Conservation (phyloP, 2,329 filamentous ascomycete species). For the Colletotrichum acutatum region DNA sequence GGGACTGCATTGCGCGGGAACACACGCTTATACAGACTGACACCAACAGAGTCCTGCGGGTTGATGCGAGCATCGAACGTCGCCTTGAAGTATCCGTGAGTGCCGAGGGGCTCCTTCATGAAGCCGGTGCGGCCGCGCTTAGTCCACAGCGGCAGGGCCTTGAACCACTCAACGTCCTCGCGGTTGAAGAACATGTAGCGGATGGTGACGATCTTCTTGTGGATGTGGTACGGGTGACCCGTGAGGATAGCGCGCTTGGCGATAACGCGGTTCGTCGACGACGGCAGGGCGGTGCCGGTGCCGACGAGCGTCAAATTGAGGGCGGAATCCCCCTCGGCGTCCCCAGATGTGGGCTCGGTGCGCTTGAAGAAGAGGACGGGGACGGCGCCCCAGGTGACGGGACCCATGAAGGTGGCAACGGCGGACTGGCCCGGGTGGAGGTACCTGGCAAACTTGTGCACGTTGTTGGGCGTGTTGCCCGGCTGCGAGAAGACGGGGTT, state of each 20-base stretch:
- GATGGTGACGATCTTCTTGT: constrained; percentile 96
- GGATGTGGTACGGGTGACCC: constrained; percentile 97
- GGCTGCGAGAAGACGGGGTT: constrained; percentile 90
- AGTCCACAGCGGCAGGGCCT: constrained; percentile 95
- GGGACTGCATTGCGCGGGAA: constrained; percentile 77
- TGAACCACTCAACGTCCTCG: constrained; percentile 97
- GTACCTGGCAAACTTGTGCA: constrained; percentile 96
- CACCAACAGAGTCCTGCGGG: constrained; percentile 91
- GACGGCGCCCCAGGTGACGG: constrained; percentile 92
- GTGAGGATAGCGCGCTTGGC: constrained; percentile 95
- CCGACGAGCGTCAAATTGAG: constrained; percentile 77
- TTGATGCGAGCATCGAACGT: constrained; percentile 97
- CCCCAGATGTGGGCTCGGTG: constrained; percentile 50
- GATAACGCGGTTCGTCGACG: constrained; percentile 81
- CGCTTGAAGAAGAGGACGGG: constrained; percentile 89
- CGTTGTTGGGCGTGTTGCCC: constrained; percentile 94
- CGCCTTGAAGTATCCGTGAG: constrained; percentile 99
- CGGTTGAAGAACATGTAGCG: constrained; percentile 99
- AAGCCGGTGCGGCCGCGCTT: constrained; percentile 87
- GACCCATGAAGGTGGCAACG: constrained; percentile 89
- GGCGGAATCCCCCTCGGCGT: constrained; percentile 52
- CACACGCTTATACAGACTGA: constrained; percentile 88
- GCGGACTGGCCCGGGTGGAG: constrained; percentile 91
- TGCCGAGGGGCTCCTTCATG: constrained; percentile 94
- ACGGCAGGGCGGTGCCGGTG: constrained; percentile 87